Evolutionary conservation across 176 grass and related monocot genomes (phyloP).

Genomic region (Eremochloa ophiuroides): DNA sequence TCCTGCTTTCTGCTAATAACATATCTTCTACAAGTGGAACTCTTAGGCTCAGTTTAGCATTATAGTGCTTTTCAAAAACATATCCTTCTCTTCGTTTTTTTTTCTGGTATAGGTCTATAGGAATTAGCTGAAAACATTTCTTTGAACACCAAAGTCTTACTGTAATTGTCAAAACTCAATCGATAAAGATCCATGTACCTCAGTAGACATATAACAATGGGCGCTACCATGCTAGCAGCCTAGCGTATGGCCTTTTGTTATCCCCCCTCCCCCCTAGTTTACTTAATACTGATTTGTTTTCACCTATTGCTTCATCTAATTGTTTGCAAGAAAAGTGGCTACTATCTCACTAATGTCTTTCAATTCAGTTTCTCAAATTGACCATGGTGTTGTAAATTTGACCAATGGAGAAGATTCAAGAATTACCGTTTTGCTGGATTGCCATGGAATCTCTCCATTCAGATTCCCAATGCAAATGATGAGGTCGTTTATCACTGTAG

Average conservation of each 20-base stretch:
- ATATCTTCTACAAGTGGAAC: not conserved
- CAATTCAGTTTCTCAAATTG: constrained; percentile 87
- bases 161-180: not conserved
- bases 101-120: not conserved
- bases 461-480: constrained; percentile 97
- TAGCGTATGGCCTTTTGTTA: not conserved
- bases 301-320: constrained; percentile 2
- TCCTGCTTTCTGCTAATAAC: constrained; percentile 19
- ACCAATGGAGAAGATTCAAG: constrained; percentile 69
- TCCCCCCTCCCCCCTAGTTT: not conserved
- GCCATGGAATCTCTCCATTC: constrained; percentile 85
- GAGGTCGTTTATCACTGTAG: constrained; percentile 73
- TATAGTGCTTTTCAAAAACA: not conserved
- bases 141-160: not conserved
- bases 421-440: constrained; percentile 91
- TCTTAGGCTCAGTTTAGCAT: not conserved
- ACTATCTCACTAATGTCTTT: constrained; percentile 22
- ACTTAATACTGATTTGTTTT: not conserved
- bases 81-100: not conserved
- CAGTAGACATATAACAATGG: not conserved
- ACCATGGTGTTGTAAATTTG: constrained; percentile 73
- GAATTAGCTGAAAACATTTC: not conserved
- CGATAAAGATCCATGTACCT: not conserved
- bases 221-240: not conserved
- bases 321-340: constrained; percentile 7